Conservation (phyloP, 805 yeast species). For the Citeromyces matritensis region DNA sequence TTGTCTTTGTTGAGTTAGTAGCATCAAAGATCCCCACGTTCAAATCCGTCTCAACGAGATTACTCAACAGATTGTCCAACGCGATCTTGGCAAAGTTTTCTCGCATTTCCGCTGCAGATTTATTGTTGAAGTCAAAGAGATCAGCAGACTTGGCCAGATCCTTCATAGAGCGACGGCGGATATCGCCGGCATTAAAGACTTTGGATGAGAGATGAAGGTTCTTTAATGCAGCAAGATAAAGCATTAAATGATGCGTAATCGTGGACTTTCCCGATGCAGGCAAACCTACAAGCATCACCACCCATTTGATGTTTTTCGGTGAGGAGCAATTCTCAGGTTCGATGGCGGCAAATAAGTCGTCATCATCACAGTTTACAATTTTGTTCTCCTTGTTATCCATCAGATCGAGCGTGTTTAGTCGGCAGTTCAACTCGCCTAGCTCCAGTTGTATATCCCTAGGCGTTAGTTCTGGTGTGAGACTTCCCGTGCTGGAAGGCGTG, state of each 20-base stretch:
- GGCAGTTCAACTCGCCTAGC: too few species aligned
- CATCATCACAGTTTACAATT: not conserved
- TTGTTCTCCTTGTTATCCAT: too few species aligned
- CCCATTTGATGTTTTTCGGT: slow-evolving; percentile 10
- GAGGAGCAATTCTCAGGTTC: not conserved
- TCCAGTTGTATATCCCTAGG: too few species aligned
- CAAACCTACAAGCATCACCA: slow-evolving; percentile 47
- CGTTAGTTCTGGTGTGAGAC: too few species aligned
- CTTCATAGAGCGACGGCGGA: slow-evolving; percentile 18
- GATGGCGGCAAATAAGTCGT: not conserved
- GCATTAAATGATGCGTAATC: slow-evolving; percentile 11
- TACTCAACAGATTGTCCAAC: slow-evolving; percentile 58
- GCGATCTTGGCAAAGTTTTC: slow-evolving; percentile 96
- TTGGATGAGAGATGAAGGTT: slow-evolving; percentile 8
- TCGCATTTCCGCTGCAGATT: slow-evolving; percentile 42
- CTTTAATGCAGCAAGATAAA: slow-evolving; percentile 8
- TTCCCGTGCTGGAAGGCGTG: too few species aligned
- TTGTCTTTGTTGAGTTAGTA: slow-evolving; percentile 48
- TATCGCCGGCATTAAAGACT: slow-evolving; percentile 37
- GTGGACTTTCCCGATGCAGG: slow-evolving; percentile 90
- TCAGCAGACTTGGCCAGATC: slow-evolving; percentile 7
- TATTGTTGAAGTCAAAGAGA: slow-evolving; percentile 29
- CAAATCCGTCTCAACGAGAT: slow-evolving; percentile 62
- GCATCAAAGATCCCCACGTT: slow-evolving; percentile 87
- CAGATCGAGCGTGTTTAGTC: too few species aligned